Evolutionary conservation across 371 early-diverging fungal genomes (phyloP).

Genomic region (Massospora cicadina): DNA sequence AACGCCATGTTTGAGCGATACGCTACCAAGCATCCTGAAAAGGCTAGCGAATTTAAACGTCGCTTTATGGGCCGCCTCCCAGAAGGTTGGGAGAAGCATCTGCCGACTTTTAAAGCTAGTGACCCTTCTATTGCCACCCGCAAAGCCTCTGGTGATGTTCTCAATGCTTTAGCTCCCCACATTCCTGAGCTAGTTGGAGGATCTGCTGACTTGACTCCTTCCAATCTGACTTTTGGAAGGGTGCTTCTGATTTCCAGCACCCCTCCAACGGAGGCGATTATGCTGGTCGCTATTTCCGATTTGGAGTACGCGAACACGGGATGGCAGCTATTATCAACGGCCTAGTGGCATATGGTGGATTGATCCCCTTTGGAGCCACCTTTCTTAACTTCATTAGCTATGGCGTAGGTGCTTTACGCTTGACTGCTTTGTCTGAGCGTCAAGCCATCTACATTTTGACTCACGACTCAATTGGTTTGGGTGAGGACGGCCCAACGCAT

Average conservation of each 20-base stretch:
- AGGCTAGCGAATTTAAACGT: constrained; percentile 58
- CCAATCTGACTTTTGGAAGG: constrained; percentile 94
- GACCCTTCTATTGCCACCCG: constrained; percentile 80
- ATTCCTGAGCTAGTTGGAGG: constrained; percentile 88
- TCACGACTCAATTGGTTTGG: constrained; percentile 97
- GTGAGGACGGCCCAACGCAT: constrained; percentile 99
- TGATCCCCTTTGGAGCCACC: constrained; percentile 86
- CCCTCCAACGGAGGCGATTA: constrained; percentile 53
- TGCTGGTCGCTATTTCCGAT: constrained; percentile 84
- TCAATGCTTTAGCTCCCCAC: constrained; percentile 61
- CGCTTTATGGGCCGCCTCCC: constrained; percentile 58
- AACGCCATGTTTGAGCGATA: constrained; percentile 46
- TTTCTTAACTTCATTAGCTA: constrained; percentile 94
- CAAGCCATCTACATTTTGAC: constrained; percentile 95
- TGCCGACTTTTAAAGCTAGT: constrained; percentile 62
- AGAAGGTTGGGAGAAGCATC: constrained; percentile 40
- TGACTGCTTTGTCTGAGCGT: constrained; percentile 74
- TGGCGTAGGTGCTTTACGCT: constrained; percentile 69
- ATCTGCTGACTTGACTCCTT: constrained; percentile 98
- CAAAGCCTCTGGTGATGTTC: constrained; percentile 64
- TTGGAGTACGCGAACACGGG: constrained; percentile 98
- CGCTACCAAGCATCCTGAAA: constrained; percentile 37
- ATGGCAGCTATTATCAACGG: constrained; percentile 98
- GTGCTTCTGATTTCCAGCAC: constrained; percentile 82
- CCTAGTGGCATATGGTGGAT: constrained; percentile 63